A percentile compares a stretch with the other conserved stretches of the same genome.
Evolutionary conservation across 768 basidiomycete genomes (phyloP).

Genomic region (Leccinum aurantiacum): DNA sequence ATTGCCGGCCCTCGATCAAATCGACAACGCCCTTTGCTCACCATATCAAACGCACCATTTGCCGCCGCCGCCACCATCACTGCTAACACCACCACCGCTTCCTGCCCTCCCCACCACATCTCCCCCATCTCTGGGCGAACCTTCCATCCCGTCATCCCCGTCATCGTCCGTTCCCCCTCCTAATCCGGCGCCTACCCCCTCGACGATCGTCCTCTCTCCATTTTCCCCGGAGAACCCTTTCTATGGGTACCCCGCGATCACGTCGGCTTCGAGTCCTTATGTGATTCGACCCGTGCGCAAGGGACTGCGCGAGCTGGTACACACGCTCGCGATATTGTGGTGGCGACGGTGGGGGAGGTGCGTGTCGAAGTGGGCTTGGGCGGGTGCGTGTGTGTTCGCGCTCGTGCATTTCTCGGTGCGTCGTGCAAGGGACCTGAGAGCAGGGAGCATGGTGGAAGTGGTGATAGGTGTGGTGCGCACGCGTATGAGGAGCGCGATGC

Average conservation of each 20-base stretch:
- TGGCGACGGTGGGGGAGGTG: conserved; percentile 65
- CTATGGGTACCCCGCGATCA: conserved; percentile 63
- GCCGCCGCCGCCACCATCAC: conserved; percentile 8
- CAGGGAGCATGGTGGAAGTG: neutral
- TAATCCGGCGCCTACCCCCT: conserved; percentile 1
- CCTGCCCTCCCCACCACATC: neutral
- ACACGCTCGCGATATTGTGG: conserved; percentile 61
- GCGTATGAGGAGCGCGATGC: neutral
- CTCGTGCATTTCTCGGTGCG: conserved; percentile 13
- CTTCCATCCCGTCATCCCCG: neutral
- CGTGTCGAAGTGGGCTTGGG: conserved; percentile 12
- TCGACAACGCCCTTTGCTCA: conserved; percentile 48
- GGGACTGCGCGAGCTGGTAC: conserved; percentile 65
- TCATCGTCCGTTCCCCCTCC: neutral
- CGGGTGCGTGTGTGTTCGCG: conserved; percentile 32
- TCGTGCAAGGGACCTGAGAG: neutral
- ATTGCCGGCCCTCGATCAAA: conserved; percentile 44
- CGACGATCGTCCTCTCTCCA: conserved; percentile 39
- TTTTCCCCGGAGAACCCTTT: conserved; percentile 69
- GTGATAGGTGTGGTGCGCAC: neutral
- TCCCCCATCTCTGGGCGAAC: neutral
- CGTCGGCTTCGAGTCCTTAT: conserved; percentile 35
- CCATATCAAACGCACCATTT: conserved; percentile 5
- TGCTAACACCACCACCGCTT: neutral
- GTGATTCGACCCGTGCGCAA: conserved; percentile 60